Percentiles rank a stretch among this genome's conserved stretches.
Conservation (phyloP, 1,139 yeast species). For the Kodamaea ohmeri region DNA sequence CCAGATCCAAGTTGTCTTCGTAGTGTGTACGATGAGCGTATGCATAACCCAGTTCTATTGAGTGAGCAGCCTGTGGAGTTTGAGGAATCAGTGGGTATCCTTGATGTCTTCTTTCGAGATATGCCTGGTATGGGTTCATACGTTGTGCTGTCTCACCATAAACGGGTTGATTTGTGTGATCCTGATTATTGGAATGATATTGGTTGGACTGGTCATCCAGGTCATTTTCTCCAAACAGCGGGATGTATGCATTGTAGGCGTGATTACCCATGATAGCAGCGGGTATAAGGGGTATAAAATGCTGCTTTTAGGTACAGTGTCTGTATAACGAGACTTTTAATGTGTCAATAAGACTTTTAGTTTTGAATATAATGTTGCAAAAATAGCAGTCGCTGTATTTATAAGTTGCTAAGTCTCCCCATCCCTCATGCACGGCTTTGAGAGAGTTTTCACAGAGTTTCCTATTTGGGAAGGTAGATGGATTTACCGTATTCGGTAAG, state of each 20-base stretch:
- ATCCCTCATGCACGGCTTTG: neutral
- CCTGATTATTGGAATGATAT: too few relatives aligned
- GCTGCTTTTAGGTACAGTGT: too few relatives aligned
- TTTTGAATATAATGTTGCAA: neutral
- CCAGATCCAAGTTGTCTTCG: constrained; percentile 7
- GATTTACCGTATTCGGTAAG: constrained; percentile 3
- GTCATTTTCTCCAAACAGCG: constrained; percentile 6
- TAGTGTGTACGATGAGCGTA: constrained; percentile 6
- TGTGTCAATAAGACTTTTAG: too few relatives aligned
- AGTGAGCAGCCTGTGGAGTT: constrained; percentile 8
- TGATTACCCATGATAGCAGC: constrained; percentile 9
- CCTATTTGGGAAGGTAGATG: constrained; percentile 5
- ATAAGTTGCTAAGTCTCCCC: constrained; percentile 4
- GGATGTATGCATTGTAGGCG: constrained; percentile 9
- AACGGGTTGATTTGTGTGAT: too few relatives aligned
- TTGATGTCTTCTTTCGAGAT: constrained; percentile 8
- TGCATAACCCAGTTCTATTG: constrained; percentile 5
- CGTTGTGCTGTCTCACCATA: too few relatives aligned
- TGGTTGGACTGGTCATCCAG: neutral
- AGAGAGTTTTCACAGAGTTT: neutral
- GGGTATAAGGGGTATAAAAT: constrained; percentile 1
- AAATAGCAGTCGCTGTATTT: constrained; percentile 1
- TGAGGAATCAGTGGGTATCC: constrained; percentile 10
- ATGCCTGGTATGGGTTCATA: constrained; percentile 6
- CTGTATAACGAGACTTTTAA: too few relatives aligned